phyloP scores from a whole-genome alignment of 352 stramenopile species.

The Pilasporangium apinafurcum region DNA sequence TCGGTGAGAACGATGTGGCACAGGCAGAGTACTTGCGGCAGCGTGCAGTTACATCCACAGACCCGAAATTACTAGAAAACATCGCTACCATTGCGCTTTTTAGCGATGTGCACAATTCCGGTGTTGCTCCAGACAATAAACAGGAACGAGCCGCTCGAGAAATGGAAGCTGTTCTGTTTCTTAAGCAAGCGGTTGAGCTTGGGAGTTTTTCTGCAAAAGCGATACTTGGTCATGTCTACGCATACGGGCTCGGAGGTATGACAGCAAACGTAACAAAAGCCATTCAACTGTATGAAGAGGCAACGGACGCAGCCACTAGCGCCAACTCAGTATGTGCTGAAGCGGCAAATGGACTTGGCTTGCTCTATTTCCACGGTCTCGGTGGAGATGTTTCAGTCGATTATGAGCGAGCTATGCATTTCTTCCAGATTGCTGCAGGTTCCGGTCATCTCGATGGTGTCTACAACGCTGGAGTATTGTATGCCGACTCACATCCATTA shows the following conservation, averaged over 20 bases:
- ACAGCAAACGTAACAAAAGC: constrained; percentile 21
- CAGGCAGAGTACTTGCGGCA: constrained; percentile 44
- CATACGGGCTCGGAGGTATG: constrained; percentile 39
- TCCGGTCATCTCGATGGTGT: constrained; percentile 62
- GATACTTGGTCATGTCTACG: constrained; percentile 55
- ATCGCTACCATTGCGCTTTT: constrained; percentile 56
- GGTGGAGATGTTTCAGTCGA: constrained; percentile 21
- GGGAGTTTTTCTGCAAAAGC: constrained; percentile 39
- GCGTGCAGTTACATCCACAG: constrained; percentile 16
- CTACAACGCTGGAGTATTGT: constrained; percentile 61
- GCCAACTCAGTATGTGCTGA: constrained; percentile 13
- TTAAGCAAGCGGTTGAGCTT: constrained; percentile 27
- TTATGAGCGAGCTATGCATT: constrained; percentile 31
- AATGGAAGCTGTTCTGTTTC: constrained; percentile 27
- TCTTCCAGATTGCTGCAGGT: constrained; percentile 45
- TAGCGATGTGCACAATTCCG: constrained; percentile 31
- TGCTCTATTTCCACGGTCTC: constrained; percentile 46
- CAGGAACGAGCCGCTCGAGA: constrained; percentile 18
- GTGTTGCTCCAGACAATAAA: constrained; percentile 2
- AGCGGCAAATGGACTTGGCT: constrained; percentile 61
- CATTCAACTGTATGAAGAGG: constrained; percentile 36
- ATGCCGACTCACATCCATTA: constrained; percentile 17
- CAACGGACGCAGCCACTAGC: constrained; percentile 20
- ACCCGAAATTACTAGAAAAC: constrained; percentile 23
- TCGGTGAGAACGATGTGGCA: no score